phyloP scores from a whole-genome alignment of 805 yeast genomes.

The Kockiozyma suomiensis region DNA sequence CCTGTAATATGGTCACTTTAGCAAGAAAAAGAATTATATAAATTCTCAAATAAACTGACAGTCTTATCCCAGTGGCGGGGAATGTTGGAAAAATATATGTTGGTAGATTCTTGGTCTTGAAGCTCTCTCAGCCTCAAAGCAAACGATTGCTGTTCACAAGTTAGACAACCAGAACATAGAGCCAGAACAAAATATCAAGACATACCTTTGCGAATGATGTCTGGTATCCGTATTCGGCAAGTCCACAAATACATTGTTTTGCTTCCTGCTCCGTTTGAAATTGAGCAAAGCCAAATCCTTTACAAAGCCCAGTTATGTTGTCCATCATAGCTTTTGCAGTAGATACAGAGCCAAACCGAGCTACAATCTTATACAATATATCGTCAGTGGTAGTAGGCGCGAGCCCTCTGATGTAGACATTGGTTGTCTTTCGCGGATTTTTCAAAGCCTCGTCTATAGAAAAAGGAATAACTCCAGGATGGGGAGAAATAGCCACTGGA shows the following conservation, averaged over 20 bases:
- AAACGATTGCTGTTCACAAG: constrained; percentile 28
- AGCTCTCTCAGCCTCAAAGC: constrained; percentile 33
- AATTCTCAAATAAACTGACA: constrained; percentile 5
- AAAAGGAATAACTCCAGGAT: constrained; percentile 6
- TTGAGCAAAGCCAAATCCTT: constrained; percentile 49
- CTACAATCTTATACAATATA: constrained; percentile 48
- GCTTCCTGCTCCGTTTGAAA: constrained; percentile 41
- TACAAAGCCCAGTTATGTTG: constrained; percentile 32
- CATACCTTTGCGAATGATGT: constrained; percentile 36
- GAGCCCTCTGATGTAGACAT: constrained; percentile 65
- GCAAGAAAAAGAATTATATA: too few relatives aligned
- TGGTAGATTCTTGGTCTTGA: constrained; percentile 34
- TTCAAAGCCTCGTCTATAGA: constrained; percentile 32
- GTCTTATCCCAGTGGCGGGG: constrained; percentile 36
- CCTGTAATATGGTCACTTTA: constrained; percentile 6
- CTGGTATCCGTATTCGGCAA: constrained; percentile 35
- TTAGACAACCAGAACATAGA: neutral
- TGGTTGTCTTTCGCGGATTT: constrained; percentile 46
- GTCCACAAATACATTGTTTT: constrained; percentile 33
- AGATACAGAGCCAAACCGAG: constrained; percentile 50
- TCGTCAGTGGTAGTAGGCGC: constrained; percentile 58
- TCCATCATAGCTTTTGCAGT: constrained; percentile 56
- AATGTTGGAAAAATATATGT: constrained; percentile 35
- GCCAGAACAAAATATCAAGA: neutral
- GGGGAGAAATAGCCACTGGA: constrained; percentile 30